Percentiles rank a stretch among this genome's conserved stretches.
These are phyloP conservation scores for Phaseolus lunatus DNA, from an alignment of 306 rosid species.

Conservation along the genomic window DNA sequence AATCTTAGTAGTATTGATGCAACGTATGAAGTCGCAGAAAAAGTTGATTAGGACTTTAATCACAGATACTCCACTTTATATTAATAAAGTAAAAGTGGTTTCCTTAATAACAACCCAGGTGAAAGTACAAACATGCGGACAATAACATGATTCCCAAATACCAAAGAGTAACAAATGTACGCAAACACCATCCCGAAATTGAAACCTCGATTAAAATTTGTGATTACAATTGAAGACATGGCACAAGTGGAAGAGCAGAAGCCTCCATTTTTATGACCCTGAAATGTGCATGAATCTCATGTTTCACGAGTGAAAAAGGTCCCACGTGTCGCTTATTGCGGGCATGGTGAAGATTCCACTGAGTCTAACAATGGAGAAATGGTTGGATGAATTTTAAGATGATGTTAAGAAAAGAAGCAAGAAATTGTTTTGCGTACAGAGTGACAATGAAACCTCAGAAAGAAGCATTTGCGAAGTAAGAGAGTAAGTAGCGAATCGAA, in stretches of 20 bases:
- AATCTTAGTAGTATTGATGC: neutral
- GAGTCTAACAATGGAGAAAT: neutral
- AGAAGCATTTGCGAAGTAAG: neutral
- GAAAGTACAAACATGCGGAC: slow-evolving; percentile 2
- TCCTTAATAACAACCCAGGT: neutral
- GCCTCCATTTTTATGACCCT: neutral
- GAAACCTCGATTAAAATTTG: slow-evolving; percentile 10
- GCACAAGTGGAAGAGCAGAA: neutral
- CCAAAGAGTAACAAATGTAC: neutral
- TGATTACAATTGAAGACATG: neutral
- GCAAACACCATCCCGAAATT: neutral
- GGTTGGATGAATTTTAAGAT: neutral
- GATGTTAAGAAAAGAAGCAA: no score
- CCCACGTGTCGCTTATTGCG: neutral
- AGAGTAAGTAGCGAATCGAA: neutral
- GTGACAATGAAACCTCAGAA: no score
- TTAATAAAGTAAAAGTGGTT: neutral
- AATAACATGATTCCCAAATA: neutral
- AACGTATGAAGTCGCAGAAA: neutral
- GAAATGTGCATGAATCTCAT: slow-evolving; percentile 14
- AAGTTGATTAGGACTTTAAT: neutral
- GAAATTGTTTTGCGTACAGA: no score
- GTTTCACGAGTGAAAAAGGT: neutral
- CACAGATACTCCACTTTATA: neutral
- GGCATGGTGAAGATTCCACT: neutral